Conservation (phyloP, 2,329 filamentous ascomycete species). For the Colletotrichum sp. region DNA sequence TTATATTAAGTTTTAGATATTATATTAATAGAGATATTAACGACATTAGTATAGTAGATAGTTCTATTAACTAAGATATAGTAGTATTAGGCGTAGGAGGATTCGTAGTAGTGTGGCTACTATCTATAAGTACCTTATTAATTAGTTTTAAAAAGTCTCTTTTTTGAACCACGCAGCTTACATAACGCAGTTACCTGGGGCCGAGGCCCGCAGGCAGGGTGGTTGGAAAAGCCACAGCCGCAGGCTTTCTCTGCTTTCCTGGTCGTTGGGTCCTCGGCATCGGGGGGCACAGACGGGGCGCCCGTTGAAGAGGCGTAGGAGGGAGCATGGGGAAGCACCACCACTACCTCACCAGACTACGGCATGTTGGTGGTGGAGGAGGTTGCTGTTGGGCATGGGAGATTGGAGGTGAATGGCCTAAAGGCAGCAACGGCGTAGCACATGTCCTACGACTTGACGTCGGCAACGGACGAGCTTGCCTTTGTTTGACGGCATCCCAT, state of each 20-base stretch:
- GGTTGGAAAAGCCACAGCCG: neutral
- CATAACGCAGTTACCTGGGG: no score
- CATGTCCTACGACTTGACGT: neutral
- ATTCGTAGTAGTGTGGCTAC: no score
- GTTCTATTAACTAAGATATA: no score
- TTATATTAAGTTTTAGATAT: no score
- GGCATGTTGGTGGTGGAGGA: neutral
- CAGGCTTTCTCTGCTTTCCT: neutral
- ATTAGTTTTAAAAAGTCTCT: no score
- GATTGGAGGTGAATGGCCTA: neutral
- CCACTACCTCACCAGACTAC: neutral
- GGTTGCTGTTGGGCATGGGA: neutral
- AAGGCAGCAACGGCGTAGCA: neutral
- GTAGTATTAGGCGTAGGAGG: no score
- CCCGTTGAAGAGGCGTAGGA: slow-evolving; percentile 7
- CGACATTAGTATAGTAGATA: no score
- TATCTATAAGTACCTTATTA: no score
- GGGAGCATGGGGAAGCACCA: neutral
- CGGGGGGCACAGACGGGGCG: slow-evolving; percentile 4
- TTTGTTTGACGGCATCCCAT: neutral
- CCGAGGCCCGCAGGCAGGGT: neutral
- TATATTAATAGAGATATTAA: no score
- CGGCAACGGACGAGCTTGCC: neutral
- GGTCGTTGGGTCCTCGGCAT: slow-evolving; percentile 2
- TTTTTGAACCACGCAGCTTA: no score